Evolutionary conservation across 2,329 filamentous ascomycete species (phyloP), one percentile per base, ranked within the genome.

Genomic region (Fusarium caatingaense): DNA sequence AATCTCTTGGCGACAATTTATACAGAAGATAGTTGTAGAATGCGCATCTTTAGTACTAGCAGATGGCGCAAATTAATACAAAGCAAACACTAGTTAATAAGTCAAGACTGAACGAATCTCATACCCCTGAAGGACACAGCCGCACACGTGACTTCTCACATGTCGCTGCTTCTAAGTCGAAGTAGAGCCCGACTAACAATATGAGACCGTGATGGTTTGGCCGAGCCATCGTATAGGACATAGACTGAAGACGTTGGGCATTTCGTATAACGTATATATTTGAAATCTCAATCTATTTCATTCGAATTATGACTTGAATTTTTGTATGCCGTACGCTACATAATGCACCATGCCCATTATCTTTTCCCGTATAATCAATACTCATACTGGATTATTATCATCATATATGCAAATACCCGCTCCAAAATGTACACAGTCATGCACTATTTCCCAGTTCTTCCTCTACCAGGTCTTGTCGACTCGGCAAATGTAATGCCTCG

Each of bases 401-500:
- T 64, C 60, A 65, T 68, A 61, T 64, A 59, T 68, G 60, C 64
- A 72, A 74, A 61, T n/a, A 58, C 48, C 47, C 47, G 46, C 54
- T 68, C 12, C 57, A 55, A n/a, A 47, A 62, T 57, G 49, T n/a
- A 37, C 32, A 34, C 34, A 23, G 55, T 49, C 25, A 54, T 42
- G 37, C 48, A 40, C 59, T 68, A 67, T 40, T 64, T 64, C n/a
- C 37, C 32, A 41, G 49, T 57, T 54, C 59, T 72, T 28, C 72
- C 63, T 48, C 59, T 66, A n/a, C 72, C 58, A 8, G 72, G 66
- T n/a, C 72, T 47, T 42, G 72, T 74, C 18, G 64, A 69, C 45
- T 90, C 88, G 6, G 88, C 89, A 75, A 91, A 91, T 25, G 88
- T 82, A 66, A 91, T 91, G 6, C 87, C 87, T 41, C 85, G 84